Base-by-base conservation (phyloP, 805 yeast species). In the Trichomonascus vanleenenianus region DNA sequence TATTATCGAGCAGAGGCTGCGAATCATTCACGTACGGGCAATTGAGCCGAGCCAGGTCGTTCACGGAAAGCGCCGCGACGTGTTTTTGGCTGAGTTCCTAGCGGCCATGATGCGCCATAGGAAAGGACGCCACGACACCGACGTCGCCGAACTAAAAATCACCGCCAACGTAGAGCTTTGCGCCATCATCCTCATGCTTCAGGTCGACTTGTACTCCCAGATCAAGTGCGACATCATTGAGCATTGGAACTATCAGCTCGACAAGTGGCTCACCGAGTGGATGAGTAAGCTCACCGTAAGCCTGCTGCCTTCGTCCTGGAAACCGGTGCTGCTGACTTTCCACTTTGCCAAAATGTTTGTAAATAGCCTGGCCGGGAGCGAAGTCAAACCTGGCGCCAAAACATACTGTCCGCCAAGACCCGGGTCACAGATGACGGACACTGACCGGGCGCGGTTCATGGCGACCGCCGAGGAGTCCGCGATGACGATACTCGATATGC, bases 131-230 rank as follows among this genome's bases (percentile, higher is more conserved):
- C 40, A 37, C 38, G 27, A 39, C 19, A 46, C 42, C 43, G 43
- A 40, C 39, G 35, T 32, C 12, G 43, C 43, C 5, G 50, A 50
- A 32, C 43, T 53, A 16, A 53, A 53, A 34, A 44, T 48, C 14
- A 47, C 50, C n/a, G 54, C 56, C 35, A 53, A 53, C 44, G 51
- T 53, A 30, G 56, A 53, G 34, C 45, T 53, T 30, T 47, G 52
- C 27, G 50, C 55, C 4, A 31, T 53, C 16, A 53, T 53, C 19
- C 44, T 47, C 47, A 49, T 40, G 45, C 48, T 46, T 20, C 52
- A 50, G 30, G 46, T 45, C 15, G 56, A 53, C 18, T 42, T 53
- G 11, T 36, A 39, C 33, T 41, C 48, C 15, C 39, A 48, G 43
- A 20, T 40, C 25, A 44, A 46, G 18, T 20, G 39, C 2, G 40